phyloP scores from a whole-genome alignment of 2,329 filamentous ascomycete species.

The Alternaria hordeiaustralica region DNA sequence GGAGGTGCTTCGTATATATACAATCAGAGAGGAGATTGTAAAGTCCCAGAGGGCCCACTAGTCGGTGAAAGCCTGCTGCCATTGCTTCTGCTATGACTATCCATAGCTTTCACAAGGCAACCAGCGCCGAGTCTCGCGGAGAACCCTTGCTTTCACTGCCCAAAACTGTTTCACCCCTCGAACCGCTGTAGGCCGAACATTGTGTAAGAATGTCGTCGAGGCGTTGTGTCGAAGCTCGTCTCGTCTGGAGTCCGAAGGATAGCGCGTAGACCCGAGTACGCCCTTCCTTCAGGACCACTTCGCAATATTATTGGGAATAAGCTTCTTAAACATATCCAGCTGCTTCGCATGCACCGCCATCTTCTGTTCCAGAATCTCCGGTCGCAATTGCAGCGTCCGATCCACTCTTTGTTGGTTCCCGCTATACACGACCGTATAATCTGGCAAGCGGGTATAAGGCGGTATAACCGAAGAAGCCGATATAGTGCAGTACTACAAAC shows the following conservation, averaged over 20 bases:
- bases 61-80: background rate
- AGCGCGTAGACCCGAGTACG: background rate
- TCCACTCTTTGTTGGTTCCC: conserved; percentile 48
- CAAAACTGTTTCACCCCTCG: background rate
- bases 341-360: conserved; percentile 44
- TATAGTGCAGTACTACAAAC: conserved; percentile 53
- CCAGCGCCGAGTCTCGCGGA: background rate
- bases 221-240: background rate
- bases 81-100: background rate
- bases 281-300: conserved; percentile 36
- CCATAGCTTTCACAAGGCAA: background rate
- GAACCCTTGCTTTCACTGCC: background rate
- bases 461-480: conserved; percentile 45
- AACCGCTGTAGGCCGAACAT: background rate
- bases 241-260: background rate
- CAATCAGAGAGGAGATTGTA: background rate
- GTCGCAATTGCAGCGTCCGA: conserved; percentile 43
- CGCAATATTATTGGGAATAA: conserved; percentile 46
- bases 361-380: conserved; percentile 38
- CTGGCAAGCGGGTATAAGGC: conserved; percentile 49
- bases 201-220: background rate
- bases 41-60: background rate
- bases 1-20: background rate
- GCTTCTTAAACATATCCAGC: conserved; percentile 43
- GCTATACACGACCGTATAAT: conserved; percentile 56